phyloP scores from a whole-genome alignment of 257 asterid genomes.

The Thymus quinquecostatus region DNA sequence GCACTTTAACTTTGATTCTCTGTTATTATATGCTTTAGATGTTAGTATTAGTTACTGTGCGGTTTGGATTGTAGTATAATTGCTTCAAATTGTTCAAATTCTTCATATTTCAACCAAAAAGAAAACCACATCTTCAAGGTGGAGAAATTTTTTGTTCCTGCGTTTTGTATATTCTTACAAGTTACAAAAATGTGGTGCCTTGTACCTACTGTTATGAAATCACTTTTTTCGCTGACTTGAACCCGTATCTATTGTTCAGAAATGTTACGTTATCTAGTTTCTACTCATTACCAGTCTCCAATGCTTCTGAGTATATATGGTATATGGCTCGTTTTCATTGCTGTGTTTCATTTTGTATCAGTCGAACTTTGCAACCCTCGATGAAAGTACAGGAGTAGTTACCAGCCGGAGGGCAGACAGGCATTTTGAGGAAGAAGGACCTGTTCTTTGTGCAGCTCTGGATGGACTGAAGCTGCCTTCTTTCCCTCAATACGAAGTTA shows the following conservation, averaged over 20 bases:
- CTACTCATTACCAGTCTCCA: constrained; percentile 3
- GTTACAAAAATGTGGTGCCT: constrained; percentile 4
- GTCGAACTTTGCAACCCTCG: constrained; percentile 98
- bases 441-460: constrained; percentile 86
- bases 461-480: constrained; percentile 88
- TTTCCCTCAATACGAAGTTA: constrained; percentile 85
- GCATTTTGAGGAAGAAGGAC: constrained; percentile 99
- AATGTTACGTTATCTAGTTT: background rate
- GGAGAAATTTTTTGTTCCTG: constrained; percentile 11
- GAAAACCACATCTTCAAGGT: background rate
- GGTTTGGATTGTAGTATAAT: background rate
- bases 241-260: background rate
- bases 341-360: constrained; percentile 24
- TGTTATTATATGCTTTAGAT: background rate
- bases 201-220: background rate
- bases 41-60: background rate
- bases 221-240: background rate
- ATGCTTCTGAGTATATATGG: constrained; percentile 12
- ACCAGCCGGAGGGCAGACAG: constrained; percentile 95
- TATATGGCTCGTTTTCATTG: constrained; percentile 16
- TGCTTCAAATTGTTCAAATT: background rate
- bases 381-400: constrained; percentile 82
- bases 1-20: background rate
- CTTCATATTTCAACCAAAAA: background rate
- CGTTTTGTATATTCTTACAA: constrained; percentile 3